These are phyloP conservation scores for Penicillium robsamsonii DNA, from an alignment of 495 filamentous ascomycete species.

Conservation along the genomic window DNA sequence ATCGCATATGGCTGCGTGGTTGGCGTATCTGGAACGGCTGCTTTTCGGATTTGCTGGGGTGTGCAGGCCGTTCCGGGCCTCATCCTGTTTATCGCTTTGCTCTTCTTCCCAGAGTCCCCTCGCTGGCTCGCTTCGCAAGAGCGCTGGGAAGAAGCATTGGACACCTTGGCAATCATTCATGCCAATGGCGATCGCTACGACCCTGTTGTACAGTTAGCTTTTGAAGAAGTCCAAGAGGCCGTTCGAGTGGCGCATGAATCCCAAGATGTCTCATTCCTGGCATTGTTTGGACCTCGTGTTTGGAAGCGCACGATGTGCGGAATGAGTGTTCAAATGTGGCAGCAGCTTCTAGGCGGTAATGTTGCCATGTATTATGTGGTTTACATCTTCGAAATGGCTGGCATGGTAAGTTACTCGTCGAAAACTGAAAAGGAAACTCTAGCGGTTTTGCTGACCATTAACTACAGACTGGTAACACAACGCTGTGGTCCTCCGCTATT, in stretches of 20 bases:
- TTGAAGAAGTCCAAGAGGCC: constrained; percentile 68
- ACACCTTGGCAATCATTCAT: constrained; percentile 67
- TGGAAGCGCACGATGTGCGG: constrained; percentile 72
- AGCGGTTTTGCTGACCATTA: neutral
- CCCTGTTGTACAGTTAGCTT: constrained; percentile 68
- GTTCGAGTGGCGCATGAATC: constrained; percentile 47
- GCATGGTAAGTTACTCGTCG: constrained; percentile 31
- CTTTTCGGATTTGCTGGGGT: constrained; percentile 72
- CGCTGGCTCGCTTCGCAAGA: constrained; percentile 72
- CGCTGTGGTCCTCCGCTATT: constrained; percentile 64
- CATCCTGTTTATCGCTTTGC: constrained; percentile 60
- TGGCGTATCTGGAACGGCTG: constrained; percentile 49
- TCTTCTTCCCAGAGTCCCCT: constrained; percentile 70
- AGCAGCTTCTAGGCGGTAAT: constrained; percentile 69
- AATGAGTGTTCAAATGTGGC: constrained; percentile 63
- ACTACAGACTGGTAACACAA: constrained; percentile 56
- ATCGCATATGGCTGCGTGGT: constrained; percentile 61
- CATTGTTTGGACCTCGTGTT: constrained; percentile 58
- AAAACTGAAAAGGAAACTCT: neutral
- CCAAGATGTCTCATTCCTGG: constrained; percentile 59
- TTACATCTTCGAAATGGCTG: constrained; percentile 68
- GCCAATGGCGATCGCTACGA: constrained; percentile 61
- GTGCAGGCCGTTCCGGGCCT: constrained; percentile 68
- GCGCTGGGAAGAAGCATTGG: constrained; percentile 63
- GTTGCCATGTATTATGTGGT: constrained; percentile 70